Evolutionary conservation across 768 basidiomycete genomes (phyloP).

Genomic region (Lactarius indigo): DNA sequence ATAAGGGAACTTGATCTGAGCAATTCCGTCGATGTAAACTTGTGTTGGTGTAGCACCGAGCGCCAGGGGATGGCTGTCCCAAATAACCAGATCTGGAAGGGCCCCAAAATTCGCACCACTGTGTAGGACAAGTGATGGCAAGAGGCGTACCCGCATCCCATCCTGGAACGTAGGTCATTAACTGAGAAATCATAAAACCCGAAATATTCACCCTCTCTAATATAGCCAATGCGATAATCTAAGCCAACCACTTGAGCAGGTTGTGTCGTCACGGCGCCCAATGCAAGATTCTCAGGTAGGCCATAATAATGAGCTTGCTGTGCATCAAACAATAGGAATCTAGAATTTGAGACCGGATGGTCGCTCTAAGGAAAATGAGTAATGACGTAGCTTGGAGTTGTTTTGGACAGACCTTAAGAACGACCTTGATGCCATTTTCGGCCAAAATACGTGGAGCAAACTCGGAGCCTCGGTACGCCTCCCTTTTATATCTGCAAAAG

Average conservation of each 20-base stretch:
- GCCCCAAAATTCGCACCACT: background rate
- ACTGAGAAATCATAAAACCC: background rate
- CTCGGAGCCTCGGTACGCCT: conserved; percentile 53
- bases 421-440: conserved; percentile 46
- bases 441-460: conserved; percentile 53
- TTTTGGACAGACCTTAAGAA: conserved; percentile 45
- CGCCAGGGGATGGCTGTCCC: conserved; percentile 75
- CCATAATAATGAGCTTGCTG: conserved; percentile 68
- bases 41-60: conserved; percentile 79
- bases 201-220: conserved; percentile 49
- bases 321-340: conserved; percentile 68
- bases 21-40: conserved; percentile 85
- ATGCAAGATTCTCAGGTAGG: conserved; percentile 48
- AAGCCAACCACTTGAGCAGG: conserved; percentile 64
- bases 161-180: conserved; percentile 35
- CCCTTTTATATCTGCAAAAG: conserved; percentile 52
- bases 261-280: conserved; percentile 60
- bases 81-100: conserved; percentile 46
- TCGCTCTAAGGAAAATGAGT: conserved; percentile 39
- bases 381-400: background rate
- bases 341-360: conserved; percentile 56
- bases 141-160: conserved; percentile 57
- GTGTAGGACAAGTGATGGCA: background rate
- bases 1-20: conserved; percentile 51
- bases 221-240: conserved; percentile 63